Evolutionary conservation across 2,329 filamentous ascomycete species (phyloP), one percentile per base, ranked within the genome.

Genomic region (Didymella segeticola): DNA sequence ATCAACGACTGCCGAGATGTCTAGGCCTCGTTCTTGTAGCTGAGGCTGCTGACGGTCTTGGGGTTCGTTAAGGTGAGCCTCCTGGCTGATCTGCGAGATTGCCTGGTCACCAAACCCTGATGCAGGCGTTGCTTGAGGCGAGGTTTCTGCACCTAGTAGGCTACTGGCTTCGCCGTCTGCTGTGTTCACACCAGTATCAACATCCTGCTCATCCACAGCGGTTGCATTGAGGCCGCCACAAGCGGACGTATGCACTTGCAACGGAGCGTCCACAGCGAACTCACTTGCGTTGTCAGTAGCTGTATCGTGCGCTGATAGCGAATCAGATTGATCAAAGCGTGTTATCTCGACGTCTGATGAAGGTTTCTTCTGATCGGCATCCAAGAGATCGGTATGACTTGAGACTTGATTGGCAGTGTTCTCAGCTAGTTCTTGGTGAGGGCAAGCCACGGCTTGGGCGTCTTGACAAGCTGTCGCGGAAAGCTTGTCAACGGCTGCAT

Each of bases 401-500:
- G 46, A 42, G 53, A 41, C 23, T 34, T 42, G 17, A 27, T 57
- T 59, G 50, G 58, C 56, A 56, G 29, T 20, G 33, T 31, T 15
- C 26, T 56, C 37, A 42, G 43, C 36, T 15, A 31, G 42, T 26
- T 54, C 60, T 66, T 66, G 58, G 57, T 58, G 50, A 55, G 49
- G 25, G 43, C 39, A 58, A 53, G 59, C 47, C 43, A 30, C 31
- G 45, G 56, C 48, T 60, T 68, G 66, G 57, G 47, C 47, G 43
- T 60, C 65, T 64, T 67, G 63, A 56, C 19, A 20, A 50, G 57
- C 47, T 43, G 51, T 46, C 53, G 60, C 42, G 33, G 22, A 60
- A 67, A 63, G 63, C 62, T 70, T 68, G 53, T 66, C 58, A 37
- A 34, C 41, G 42, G 42, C 50, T 43, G 52, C 47, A 43, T 53